A percentile compares a stretch with the other conserved stretches of the same genome.
Evolutionary conservation across 306 rosid genomes (phyloP).

Genomic region (Malus domestica): DNA sequence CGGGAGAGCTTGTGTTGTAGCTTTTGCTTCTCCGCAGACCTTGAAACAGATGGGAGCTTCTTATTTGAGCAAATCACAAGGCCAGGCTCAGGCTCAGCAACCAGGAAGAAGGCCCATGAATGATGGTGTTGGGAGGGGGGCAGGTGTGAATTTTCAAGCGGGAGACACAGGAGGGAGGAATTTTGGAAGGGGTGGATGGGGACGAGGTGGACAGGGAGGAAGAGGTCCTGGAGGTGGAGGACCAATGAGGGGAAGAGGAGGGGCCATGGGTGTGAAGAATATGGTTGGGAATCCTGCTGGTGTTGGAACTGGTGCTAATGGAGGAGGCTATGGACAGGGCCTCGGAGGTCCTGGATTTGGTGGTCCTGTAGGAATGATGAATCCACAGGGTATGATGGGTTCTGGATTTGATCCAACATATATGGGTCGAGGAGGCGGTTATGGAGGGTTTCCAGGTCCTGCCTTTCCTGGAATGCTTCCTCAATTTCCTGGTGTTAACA

Average conservation of each 20-base stretch:
- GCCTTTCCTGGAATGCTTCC: constrained; percentile 39
- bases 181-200: constrained; percentile 48
- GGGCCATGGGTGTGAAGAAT: constrained; percentile 31
- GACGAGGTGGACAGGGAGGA: constrained; percentile 43
- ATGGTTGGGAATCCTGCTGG: constrained; percentile 30
- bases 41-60: constrained; percentile 48
- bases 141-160: constrained; percentile 26
- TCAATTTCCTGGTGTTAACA: constrained; percentile 34
- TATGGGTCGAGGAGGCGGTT: constrained; percentile 47
- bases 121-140: constrained; percentile 37
- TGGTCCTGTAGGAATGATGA: constrained; percentile 38
- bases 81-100: constrained; percentile 24
- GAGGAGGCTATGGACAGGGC: constrained; percentile 41
- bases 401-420: constrained; percentile 42
- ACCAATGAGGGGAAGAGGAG: constrained; percentile 37
- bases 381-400: constrained; percentile 45
- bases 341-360: constrained; percentile 33
- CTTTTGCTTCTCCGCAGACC: constrained; percentile 40
- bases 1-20: constrained; percentile 47
- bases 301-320: constrained; percentile 24
- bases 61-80: constrained; percentile 27
- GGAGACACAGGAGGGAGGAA: constrained; percentile 36
- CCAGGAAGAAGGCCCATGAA: constrained; percentile 37
- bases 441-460: constrained; percentile 46
- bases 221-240: constrained; percentile 39